phyloP scores from a whole-genome alignment of 2,329 filamentous ascomycete genomes.

The Juglanconis juglandina region DNA sequence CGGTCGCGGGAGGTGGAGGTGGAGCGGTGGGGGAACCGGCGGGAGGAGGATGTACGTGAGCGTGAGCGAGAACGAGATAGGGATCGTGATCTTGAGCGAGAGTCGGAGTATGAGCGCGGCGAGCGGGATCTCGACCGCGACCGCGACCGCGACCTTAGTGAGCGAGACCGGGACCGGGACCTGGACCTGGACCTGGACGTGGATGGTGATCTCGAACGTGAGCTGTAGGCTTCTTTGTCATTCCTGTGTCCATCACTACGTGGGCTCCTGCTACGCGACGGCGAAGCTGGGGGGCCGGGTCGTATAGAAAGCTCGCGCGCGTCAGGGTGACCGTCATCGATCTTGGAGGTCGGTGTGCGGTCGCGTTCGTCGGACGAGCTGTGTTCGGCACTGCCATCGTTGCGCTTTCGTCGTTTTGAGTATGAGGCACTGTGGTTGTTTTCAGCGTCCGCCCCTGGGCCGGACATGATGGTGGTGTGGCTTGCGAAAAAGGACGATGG shows the following conservation, averaged over 20 bases:
- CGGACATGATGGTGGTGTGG: not conserved
- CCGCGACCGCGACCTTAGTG: conserved; percentile 27
- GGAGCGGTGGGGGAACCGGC: conserved; percentile 15
- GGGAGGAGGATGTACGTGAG: conserved; percentile 27
- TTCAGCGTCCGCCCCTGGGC: not conserved
- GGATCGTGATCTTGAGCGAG: conserved; percentile 21
- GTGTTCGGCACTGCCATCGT: conserved; percentile 39
- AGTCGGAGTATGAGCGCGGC: conserved; percentile 16
- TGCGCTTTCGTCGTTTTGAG: conserved; percentile 39
- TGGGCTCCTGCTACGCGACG: conserved; percentile 21
- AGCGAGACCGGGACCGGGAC: conserved; percentile 23
- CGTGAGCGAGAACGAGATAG: conserved; percentile 30
- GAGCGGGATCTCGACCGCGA: conserved; percentile 31
- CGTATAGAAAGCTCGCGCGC: conserved; percentile 26
- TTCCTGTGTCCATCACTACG: conserved; percentile 8
- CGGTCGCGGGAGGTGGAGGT: conserved; percentile 18
- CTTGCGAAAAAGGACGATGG: not conserved
- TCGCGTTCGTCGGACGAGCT: conserved; percentile 39
- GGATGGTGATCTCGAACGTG: conserved; percentile 22
- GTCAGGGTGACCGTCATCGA: not conserved
- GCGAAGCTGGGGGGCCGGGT: conserved; percentile 21
- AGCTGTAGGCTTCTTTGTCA: conserved; percentile 18
- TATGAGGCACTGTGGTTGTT: conserved; percentile 29
- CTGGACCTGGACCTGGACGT: conserved; percentile 20
- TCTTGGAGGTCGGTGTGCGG: conserved; percentile 4